Conservation (phyloP, 2,329 filamentous ascomycete genomes). For the Grosmannia penicillata region DNA sequence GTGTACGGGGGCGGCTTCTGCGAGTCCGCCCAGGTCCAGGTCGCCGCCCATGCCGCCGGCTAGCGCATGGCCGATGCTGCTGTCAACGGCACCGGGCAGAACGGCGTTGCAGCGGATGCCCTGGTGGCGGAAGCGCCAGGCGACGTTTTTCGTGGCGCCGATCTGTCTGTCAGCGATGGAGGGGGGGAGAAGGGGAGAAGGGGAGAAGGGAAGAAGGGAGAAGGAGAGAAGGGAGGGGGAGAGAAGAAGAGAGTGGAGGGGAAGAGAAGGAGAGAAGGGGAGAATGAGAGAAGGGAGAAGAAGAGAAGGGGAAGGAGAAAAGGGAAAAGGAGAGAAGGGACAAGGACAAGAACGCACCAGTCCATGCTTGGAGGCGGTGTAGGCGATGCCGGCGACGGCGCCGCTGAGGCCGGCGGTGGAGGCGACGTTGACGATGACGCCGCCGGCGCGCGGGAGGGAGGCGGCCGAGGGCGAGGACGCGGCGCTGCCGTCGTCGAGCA, state of each 20-base stretch:
- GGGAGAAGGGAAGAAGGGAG: neutral
- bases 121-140: conserved; percentile 27
- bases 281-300: too few relatives aligned
- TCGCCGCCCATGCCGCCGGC: conserved; percentile 5
- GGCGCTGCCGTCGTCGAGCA: conserved; percentile 23
- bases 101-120: conserved; percentile 30
- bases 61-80: conserved; percentile 15
- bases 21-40: conserved; percentile 15
- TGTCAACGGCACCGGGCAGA: conserved; percentile 20
- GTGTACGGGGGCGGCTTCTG: conserved; percentile 14
- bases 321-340: conserved; percentile 2
- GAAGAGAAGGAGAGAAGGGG: too few relatives aligned
- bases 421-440: conserved; percentile 32
- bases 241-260: too few relatives aligned
- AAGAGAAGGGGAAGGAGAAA: neutral
- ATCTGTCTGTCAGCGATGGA: too few relatives aligned
- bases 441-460: conserved; percentile 12
- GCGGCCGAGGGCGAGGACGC: neutral
- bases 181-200: too few relatives aligned
- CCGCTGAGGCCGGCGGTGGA: conserved; percentile 28
- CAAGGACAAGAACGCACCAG: too few relatives aligned
- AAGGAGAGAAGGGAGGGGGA: neutral
- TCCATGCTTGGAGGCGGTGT: conserved; percentile 19
- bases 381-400: conserved; percentile 19
- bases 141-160: conserved; percentile 30